Base-by-base conservation (phyloP, 2,329 filamentous ascomycete genomes). In the Chrysoporthe cubensis region DNA sequence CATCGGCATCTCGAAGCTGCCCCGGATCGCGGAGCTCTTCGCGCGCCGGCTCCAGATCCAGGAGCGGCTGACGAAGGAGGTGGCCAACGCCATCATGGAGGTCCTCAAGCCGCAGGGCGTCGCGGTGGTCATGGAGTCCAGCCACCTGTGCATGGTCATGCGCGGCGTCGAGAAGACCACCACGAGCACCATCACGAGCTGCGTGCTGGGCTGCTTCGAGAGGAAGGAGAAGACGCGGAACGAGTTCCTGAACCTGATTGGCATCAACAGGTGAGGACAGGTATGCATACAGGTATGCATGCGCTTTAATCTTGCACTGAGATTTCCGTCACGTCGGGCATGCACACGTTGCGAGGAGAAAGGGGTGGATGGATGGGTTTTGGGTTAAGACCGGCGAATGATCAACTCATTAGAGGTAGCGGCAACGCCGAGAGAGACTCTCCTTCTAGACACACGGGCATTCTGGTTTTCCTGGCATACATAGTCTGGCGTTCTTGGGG, bases 61-160 rank as follows among this genome's bases (percentile, higher is more conserved):
- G 82, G 96, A 99, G 78, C 90, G 96, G 44, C 85, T 99, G 44
- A 99, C 96, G 34, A 97, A 96, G 78, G 94, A 99, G 78, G 94
- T 99, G 16, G 96, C 96, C 26, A 88, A 97, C 71, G 95, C 96
- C 18, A 91, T 99, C 71, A 94, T 94, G 77, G 94, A 98, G 76
- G 90, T 98, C 14, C 85, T 99, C 60, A 91, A 96, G 78, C 96
- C 96, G 2, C 93, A 96, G 76, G 96, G 96, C 59, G 95, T 99
- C 1, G 95, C 93, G 26, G 96, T 99, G 2, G 95, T 99, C 69
- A 97, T 99, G 91, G 96, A 99, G 77, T 96, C 93, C 16, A 94
- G 89, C 75, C 96, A 99, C 81, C 83, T 98, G 59, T 99, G 96
- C 84, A 99, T 98, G 95, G 94, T 97, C 18, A 98, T 97, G 94